Evolutionary conservation across 495 filamentous ascomycete species (phyloP).

Genomic region (Beverwykella pulmonaria): DNA sequence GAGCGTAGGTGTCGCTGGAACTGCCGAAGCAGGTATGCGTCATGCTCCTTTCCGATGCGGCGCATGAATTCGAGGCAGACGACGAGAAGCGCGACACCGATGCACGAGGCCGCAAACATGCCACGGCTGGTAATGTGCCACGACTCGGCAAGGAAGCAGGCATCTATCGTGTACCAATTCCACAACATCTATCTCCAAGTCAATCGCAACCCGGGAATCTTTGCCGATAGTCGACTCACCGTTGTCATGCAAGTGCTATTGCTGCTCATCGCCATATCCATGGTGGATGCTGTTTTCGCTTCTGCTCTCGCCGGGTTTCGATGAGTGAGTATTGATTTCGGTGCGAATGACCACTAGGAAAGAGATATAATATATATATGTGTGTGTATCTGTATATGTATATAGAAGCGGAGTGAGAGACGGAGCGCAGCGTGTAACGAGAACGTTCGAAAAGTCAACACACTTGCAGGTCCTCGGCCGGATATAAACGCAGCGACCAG

Average conservation of each 20-base stretch:
- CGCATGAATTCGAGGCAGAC: slow-evolving; percentile 54
- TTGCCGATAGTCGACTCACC: neutral
- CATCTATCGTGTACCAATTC: slow-evolving; percentile 59
- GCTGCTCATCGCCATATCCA: neutral
- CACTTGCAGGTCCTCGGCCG: neutral
- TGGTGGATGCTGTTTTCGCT: neutral
- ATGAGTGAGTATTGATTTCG: too few relatives aligned
- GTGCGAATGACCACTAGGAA: too few relatives aligned
- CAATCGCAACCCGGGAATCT: neutral
- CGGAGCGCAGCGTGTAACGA: too few relatives aligned
- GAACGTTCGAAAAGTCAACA: neutral
- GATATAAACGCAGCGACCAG: neutral
- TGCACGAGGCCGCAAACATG: slow-evolving; percentile 56
- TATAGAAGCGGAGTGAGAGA: neutral
- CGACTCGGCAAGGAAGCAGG: slow-evolving; percentile 50
- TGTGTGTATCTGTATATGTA: too few relatives aligned
- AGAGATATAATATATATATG: too few relatives aligned
- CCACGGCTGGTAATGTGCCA: slow-evolving; percentile 53
- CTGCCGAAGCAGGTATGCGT: slow-evolving; percentile 48
- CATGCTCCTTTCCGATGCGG: slow-evolving; percentile 55
- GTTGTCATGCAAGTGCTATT: neutral
- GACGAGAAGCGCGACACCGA: slow-evolving; percentile 56
- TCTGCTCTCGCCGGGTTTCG: too few relatives aligned
- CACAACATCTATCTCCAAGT: slow-evolving; percentile 53
- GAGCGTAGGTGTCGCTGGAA: slow-evolving; percentile 41